These are phyloP conservation scores for Hypoxylon trugodes DNA, from an alignment of 495 filamentous ascomycete species.

Conservation along the genomic window DNA sequence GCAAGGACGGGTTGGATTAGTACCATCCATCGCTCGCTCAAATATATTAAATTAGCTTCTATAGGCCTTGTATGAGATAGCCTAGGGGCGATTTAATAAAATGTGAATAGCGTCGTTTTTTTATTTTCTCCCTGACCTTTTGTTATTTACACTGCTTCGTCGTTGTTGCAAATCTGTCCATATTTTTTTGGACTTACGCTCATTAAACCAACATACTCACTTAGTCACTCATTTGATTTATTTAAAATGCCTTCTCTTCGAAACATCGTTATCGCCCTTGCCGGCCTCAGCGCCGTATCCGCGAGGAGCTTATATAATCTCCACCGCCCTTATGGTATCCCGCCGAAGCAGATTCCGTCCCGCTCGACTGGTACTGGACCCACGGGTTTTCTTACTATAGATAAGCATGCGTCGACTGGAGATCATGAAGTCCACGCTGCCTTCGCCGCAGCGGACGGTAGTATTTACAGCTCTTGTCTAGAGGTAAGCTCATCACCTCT, in stretches of 20 bases:
- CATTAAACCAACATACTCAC: not conserved
- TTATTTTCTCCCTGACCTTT: not conserved
- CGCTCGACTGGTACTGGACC: constrained; percentile 8
- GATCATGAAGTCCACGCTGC: not conserved
- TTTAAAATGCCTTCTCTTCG: not conserved
- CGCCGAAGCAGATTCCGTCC: not conserved
- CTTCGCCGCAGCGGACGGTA: not conserved
- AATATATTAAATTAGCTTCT: too few species aligned
- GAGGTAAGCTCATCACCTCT: not conserved
- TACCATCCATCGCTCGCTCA: not conserved
- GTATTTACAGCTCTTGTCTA: not conserved
- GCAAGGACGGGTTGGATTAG: not conserved
- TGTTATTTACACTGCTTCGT: too few species aligned
- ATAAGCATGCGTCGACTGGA: not conserved
- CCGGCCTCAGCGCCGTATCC: constrained; percentile 1
- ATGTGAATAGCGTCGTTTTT: not conserved
- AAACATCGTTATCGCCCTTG: not conserved
- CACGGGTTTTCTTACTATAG: constrained; percentile 5
- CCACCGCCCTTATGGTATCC: not conserved
- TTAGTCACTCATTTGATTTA: not conserved
- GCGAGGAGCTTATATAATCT: constrained; percentile 1
- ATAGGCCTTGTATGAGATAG: too few species aligned
- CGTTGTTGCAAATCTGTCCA: too few species aligned
- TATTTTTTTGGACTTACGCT: not conserved
- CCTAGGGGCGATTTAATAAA: too few species aligned